These are phyloP conservation scores for Hylodesmum podocarpum DNA, from an alignment of 306 rosid species.

Conservation along the genomic window DNA sequence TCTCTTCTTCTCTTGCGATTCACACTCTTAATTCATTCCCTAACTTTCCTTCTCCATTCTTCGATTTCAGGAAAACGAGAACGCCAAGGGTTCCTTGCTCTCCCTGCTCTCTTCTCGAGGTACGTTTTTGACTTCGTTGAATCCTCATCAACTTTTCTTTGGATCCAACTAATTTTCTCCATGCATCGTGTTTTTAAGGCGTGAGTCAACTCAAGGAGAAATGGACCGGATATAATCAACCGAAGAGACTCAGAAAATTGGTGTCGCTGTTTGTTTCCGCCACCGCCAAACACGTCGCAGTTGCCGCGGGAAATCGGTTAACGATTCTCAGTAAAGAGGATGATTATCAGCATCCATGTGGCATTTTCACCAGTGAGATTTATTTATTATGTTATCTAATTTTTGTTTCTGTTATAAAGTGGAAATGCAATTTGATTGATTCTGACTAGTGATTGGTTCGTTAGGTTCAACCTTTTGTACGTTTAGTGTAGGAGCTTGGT, in stretches of 20 bases:
- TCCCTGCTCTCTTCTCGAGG: slow-evolving; percentile 75
- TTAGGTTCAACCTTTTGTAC: slow-evolving; percentile 63
- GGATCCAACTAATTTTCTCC: neutral
- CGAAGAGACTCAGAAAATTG: slow-evolving; percentile 54
- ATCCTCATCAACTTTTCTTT: slow-evolving; percentile 10
- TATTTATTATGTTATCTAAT: neutral
- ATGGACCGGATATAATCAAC: slow-evolving; percentile 67
- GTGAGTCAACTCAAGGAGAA: slow-evolving; percentile 70
- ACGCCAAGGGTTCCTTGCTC: slow-evolving; percentile 43
- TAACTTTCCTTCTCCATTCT: neutral
- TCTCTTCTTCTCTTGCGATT: slow-evolving; percentile 24
- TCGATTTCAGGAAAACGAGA: slow-evolving; percentile 48
- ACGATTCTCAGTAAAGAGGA: slow-evolving; percentile 75
- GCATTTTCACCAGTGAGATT: slow-evolving; percentile 65
- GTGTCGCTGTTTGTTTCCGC: slow-evolving; percentile 71
- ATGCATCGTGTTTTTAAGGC: slow-evolving; percentile 42
- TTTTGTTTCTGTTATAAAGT: neutral
- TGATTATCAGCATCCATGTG: slow-evolving; percentile 68
- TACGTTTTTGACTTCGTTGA: slow-evolving; percentile 20
- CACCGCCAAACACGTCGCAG: slow-evolving; percentile 75
- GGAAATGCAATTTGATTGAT: neutral
- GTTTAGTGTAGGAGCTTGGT: slow-evolving; percentile 86
- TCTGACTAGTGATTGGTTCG: slow-evolving; percentile 30
- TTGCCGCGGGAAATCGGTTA: slow-evolving; percentile 84
- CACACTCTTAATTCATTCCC: neutral